Percentiles rank a stretch among this genome's conserved stretches.
Conservation (phyloP, 352 stramenopile species). For the Globisporangium irregulare region DNA sequence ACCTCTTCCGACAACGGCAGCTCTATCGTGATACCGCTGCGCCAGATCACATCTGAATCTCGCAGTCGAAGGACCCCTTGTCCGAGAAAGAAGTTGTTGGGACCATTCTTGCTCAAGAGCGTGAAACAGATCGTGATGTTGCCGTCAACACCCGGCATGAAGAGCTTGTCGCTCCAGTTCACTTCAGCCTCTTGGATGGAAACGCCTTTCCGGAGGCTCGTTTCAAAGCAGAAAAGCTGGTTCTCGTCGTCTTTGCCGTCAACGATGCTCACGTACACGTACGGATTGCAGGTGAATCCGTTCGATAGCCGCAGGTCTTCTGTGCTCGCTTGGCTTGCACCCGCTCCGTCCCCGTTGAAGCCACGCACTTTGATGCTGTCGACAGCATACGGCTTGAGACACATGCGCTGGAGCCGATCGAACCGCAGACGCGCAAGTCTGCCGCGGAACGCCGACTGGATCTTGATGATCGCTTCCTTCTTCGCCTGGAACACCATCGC, state of each 20-base stretch:
- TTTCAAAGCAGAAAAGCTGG: conserved; percentile 74
- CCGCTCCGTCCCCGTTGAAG: conserved; percentile 8
- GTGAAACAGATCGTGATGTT: conserved; percentile 72
- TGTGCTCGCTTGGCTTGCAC: background rate
- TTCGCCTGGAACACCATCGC: conserved; percentile 54
- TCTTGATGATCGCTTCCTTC: conserved; percentile 49
- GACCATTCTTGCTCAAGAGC: conserved; percentile 69
- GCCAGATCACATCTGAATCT: conserved; percentile 47
- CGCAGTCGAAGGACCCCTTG: conserved; percentile 51
- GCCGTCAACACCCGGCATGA: conserved; percentile 62
- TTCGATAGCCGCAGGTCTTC: conserved; percentile 64
- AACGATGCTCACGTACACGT: conserved; percentile 67
- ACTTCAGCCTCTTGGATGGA: conserved; percentile 30
- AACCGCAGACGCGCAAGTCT: conserved; percentile 49
- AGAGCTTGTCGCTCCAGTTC: conserved; percentile 54
- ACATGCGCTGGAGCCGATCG: conserved; percentile 42
- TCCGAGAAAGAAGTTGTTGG: conserved; percentile 74
- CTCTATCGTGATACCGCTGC: conserved; percentile 34
- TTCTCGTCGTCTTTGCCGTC: conserved; percentile 60
- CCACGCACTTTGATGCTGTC: conserved; percentile 32
- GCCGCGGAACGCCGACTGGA: conserved; percentile 52
- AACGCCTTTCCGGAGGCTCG: conserved; percentile 36
- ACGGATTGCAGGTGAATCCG: conserved; percentile 73
- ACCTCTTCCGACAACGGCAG: conserved; percentile 40
- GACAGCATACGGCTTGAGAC: conserved; percentile 57